Base-by-base conservation (phyloP, 306 rosid species). In the Lagenaria siceraria region DNA sequence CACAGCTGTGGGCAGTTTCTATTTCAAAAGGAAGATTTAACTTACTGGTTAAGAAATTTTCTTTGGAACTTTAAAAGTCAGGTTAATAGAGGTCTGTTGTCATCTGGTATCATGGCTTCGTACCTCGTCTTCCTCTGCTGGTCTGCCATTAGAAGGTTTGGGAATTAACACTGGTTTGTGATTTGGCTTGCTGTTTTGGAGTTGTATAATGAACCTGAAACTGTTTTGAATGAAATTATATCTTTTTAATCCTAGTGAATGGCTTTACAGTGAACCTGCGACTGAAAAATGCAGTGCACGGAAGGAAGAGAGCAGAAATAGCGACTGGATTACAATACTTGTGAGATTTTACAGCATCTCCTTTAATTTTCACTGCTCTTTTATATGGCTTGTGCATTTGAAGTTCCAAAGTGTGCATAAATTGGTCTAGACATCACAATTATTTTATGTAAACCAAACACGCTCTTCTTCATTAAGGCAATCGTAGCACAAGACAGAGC, bases 71-170 rank as follows among this genome's bases (percentile, higher is more conserved):
- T 80, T 76, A 38, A 43, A 27, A 79, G 84, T 18, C 96, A 93
- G 98, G 97, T 93, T 61, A 89, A 93, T 40, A 84, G 92, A 80
- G 98, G 96, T 61, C 90, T 93, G 74, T 78, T 93, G 73, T 90
- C 98, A 60, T 93, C 98, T 6, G 98, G 97, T 82, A 88, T 93
- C 78, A 91, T 93, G 97, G 97, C 97, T 80, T 89, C 90, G 10
- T 93, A 93, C 80, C 78, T 91, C 73, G 90, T 93, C 77, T 93
- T 89, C 82, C 89, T 90, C 53, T 93, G 98, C 80, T 93, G 97
- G 97, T 83, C 87, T 84, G 98, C 98, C 48, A 81, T 93, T 42
- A 86, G 93, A 86, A 92, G 97, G 96, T 92, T 56, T 60, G 13
- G 13, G 83, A 48, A 80, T 80, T 22, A 76, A 69, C 35, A 24